A percentile compares a stretch with the other conserved stretches of the same genome.
phyloP scores from a whole-genome alignment of 2,329 filamentous ascomycete species.

The Sporothrix dimorphospora region DNA sequence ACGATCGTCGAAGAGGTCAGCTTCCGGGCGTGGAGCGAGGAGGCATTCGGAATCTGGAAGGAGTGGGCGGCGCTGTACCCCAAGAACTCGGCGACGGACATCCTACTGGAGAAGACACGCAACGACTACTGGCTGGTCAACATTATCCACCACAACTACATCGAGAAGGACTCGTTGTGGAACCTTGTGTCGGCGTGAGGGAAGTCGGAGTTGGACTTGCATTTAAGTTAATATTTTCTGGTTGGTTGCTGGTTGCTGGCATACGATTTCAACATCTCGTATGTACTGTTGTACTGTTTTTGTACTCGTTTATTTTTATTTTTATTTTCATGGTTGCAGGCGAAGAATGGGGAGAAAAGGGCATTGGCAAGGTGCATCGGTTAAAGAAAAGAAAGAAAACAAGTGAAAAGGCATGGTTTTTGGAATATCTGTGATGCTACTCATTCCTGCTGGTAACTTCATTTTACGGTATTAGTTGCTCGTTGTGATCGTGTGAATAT shows the following conservation, averaged over 20 bases:
- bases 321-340: neutral
- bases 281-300: neutral
- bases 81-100: slow-evolving; percentile 70
- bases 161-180: slow-evolving; percentile 74
- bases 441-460: neutral
- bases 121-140: slow-evolving; percentile 87
- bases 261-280: slow-evolving; percentile 15
- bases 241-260: neutral
- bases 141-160: slow-evolving; percentile 79
- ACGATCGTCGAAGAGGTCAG: slow-evolving; percentile 98
- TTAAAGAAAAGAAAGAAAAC: neutral
- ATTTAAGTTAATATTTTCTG: neutral
- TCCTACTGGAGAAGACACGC: slow-evolving; percentile 68
- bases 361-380: neutral
- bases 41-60: slow-evolving; percentile 92
- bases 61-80: slow-evolving; percentile 92
- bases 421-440: neutral
- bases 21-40: slow-evolving; percentile 95
- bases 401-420: neutral
- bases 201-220: neutral
- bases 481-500: too few species aligned
- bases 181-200: slow-evolving; percentile 52
- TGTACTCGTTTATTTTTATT: neutral
- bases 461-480: neutral
- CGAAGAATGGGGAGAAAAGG: neutral